Evolutionary conservation across 2,329 filamentous ascomycete genomes (phyloP).

Genomic region (Sarocladium brachiariae): DNA sequence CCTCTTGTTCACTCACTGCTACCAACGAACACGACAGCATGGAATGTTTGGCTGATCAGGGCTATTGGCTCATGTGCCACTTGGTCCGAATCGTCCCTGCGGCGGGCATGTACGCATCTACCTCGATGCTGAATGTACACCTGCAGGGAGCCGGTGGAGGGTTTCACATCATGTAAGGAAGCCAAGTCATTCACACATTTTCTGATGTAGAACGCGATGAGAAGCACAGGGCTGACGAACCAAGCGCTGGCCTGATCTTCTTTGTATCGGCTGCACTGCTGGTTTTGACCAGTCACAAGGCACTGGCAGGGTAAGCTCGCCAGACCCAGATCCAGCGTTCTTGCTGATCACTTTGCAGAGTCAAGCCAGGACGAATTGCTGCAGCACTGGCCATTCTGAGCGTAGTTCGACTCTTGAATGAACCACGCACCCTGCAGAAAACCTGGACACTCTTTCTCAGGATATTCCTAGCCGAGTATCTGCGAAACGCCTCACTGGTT

Average conservation of each 20-base stretch:
- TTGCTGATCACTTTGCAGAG: too few species aligned
- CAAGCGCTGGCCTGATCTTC: neutral
- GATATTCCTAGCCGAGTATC: neutral
- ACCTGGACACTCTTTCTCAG: neutral
- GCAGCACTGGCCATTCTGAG: neutral
- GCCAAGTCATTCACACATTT: neutral
- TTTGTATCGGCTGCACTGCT: neutral
- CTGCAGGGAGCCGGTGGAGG: conserved; percentile 1
- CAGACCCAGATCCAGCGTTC: too few species aligned
- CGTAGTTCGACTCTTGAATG: neutral
- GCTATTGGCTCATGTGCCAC: neutral
- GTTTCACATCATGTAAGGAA: neutral
- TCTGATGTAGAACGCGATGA: neutral
- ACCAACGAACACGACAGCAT: neutral
- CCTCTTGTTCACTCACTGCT: neutral
- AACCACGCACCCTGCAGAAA: neutral
- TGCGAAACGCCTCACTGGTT: neutral
- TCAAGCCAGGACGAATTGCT: neutral
- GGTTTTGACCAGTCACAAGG: neutral
- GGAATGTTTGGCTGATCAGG: neutral
- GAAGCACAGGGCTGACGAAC: neutral
- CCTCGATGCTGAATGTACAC: neutral
- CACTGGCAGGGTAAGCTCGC: conserved; percentile 1
- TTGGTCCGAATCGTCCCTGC: conserved; percentile 1
- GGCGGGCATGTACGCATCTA: neutral